These are phyloP conservation scores for Iris pallida DNA, from an alignment of 116 monocot genomes.

Conservation along the genomic window DNA sequence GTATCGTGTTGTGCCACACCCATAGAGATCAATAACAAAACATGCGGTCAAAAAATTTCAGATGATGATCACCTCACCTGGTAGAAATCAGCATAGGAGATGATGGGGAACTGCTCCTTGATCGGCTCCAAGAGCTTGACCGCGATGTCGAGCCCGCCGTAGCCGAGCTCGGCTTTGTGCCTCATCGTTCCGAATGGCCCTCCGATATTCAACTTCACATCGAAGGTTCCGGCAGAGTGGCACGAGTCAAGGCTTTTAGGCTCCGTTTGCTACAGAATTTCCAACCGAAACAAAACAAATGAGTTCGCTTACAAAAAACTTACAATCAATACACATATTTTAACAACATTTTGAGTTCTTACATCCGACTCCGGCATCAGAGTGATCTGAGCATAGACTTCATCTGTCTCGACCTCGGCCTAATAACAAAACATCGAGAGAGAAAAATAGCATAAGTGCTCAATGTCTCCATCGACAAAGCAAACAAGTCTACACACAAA, in stretches of 20 bases:
- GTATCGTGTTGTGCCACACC: too few species aligned
- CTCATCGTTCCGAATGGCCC: slow-evolving; percentile 66
- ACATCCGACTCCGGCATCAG: slow-evolving; percentile 68
- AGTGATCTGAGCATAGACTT: slow-evolving; percentile 75
- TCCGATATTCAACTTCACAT: slow-evolving; percentile 41
- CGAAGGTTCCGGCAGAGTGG: slow-evolving; percentile 64
- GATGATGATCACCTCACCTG: slow-evolving; percentile 15
- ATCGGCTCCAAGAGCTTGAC: slow-evolving; percentile 37
- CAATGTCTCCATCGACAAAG: neutral
- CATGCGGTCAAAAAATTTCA: neutral
- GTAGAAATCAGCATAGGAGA: slow-evolving; percentile 35
- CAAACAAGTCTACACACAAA: neutral
- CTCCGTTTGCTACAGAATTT: slow-evolving; percentile 21
- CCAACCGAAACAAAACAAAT: neutral
- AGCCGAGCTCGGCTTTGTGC: slow-evolving; percentile 28
- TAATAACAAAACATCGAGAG: neutral
- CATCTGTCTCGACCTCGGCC: slow-evolving; percentile 82
- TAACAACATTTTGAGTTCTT: slow-evolving; percentile 12
- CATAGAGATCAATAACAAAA: slow-evolving; percentile 8
- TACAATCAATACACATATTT: too few species aligned
- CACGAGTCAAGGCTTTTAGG: slow-evolving; percentile 18
- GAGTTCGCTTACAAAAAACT: neutral
- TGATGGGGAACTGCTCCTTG: slow-evolving; percentile 34
- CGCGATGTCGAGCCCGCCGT: slow-evolving; percentile 58
- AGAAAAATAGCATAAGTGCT: neutral